Evolutionary conservation across 1,284 basidiomycete species (phyloP).

Genomic region (Ganoderma boninense): DNA sequence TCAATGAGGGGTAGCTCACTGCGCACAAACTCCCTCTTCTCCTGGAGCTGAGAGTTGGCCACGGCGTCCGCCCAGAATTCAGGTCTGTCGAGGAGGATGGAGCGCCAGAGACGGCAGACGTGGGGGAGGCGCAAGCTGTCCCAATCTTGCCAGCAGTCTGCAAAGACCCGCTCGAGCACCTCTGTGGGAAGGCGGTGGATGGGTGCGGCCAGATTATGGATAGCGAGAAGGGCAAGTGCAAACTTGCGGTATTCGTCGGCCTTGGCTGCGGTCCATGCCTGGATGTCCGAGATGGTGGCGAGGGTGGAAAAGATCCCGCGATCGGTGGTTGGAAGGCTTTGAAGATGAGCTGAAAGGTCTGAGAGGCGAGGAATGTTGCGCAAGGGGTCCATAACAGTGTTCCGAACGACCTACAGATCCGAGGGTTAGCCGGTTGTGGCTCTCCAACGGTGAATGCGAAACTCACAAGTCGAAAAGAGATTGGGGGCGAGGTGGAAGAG

Average conservation of each 20-base stretch:
- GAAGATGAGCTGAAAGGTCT: background rate
- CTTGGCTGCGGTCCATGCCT: background rate
- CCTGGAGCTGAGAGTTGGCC: background rate
- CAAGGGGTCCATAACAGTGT: background rate
- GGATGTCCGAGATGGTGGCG: background rate
- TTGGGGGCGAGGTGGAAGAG: too few relatives aligned
- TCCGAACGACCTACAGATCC: too few relatives aligned
- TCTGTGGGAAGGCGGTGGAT: conserved; percentile 11
- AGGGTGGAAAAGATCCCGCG: background rate
- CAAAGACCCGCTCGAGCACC: background rate
- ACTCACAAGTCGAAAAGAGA: too few relatives aligned
- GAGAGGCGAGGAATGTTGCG: background rate
- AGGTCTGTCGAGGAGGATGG: background rate
- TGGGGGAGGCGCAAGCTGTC: background rate
- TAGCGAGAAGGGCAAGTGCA: conserved; percentile 2
- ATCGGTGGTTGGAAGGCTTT: background rate
- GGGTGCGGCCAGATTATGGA: background rate
- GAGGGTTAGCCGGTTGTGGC: too few relatives aligned
- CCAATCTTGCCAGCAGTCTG: background rate
- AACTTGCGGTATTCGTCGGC: conserved; percentile 5
- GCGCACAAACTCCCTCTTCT: background rate
- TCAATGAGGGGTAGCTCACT: background rate
- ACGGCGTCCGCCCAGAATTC: conserved; percentile 6
- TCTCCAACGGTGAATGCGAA: too few relatives aligned
- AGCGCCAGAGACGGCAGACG: conserved; percentile 6